phyloP scores from a whole-genome alignment of 2,329 filamentous ascomycete species.

The Cordyceps javanica region DNA sequence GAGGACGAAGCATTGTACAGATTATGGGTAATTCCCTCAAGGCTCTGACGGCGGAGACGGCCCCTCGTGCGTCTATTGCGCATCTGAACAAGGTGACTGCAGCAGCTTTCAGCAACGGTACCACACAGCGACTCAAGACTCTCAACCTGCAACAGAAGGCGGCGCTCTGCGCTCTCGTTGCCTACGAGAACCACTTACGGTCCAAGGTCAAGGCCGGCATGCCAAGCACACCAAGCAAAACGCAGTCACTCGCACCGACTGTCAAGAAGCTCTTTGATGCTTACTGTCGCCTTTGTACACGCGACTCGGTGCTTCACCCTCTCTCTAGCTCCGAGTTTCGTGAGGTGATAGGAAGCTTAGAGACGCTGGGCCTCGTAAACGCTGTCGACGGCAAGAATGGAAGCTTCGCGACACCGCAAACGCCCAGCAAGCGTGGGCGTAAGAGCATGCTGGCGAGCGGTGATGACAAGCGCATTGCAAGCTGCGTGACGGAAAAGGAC shows the following conservation, averaged over 20 bases:
- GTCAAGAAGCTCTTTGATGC: conserved; percentile 79
- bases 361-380: conserved; percentile 76
- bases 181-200: conserved; percentile 72
- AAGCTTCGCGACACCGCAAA: conserved; percentile 57
- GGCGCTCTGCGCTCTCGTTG: conserved; percentile 79
- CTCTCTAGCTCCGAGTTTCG: conserved; percentile 89
- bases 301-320: conserved; percentile 83
- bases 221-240: conserved; percentile 54
- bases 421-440: conserved; percentile 64
- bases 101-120: conserved; percentile 83
- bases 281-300: conserved; percentile 76
- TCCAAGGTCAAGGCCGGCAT: conserved; percentile 36
- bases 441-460: conserved; percentile 49
- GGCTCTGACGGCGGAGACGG: conserved; percentile 65
- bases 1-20: conserved; percentile 38
- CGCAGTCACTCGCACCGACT: conserved; percentile 60
- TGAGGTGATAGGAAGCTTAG: conserved; percentile 83
- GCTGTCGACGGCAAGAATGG: conserved; percentile 64
- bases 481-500: conserved; percentile 75
- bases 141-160: conserved; percentile 97
- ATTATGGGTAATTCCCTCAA: conserved; percentile 50
- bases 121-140: conserved; percentile 73
- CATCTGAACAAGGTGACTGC: conserved; percentile 91
- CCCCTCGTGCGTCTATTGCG: conserved; percentile 80
- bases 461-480: conserved; percentile 74